A percentile compares a stretch with the other conserved stretches of the same genome.
These are phyloP conservation scores for Teratosphaeria viscida DNA, from an alignment of 2,329 filamentous ascomycete genomes.

Conservation along the genomic window DNA sequence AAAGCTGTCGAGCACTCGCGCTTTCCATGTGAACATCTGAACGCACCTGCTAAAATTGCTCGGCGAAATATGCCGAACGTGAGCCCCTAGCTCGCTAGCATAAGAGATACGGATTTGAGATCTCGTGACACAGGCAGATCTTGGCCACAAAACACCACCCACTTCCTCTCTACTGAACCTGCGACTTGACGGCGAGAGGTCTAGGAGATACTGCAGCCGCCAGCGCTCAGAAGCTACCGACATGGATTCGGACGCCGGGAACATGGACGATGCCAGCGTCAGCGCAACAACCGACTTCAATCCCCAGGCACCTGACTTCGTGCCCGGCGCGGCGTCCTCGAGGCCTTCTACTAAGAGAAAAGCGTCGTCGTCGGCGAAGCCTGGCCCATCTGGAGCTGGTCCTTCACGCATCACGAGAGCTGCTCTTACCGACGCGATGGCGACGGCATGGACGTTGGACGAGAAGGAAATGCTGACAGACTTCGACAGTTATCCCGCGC, in stretches of 20 bases:
- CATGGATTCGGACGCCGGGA: not conserved
- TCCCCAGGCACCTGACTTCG: slow-evolving; percentile 14
- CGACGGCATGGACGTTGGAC: not conserved
- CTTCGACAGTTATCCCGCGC: not conserved
- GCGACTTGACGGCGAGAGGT: not conserved
- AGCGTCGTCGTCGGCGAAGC: slow-evolving; percentile 13
- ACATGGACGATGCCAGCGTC: not conserved
- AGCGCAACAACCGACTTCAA: slow-evolving; percentile 7
- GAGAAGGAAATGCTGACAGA: not conserved
- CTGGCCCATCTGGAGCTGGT: slow-evolving; percentile 4
- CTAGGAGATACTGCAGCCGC: not conserved
- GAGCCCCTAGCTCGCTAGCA: not conserved
- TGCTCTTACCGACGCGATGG: not conserved
- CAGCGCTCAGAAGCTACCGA: not conserved
- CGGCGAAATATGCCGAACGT: not conserved
- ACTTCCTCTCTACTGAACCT: not conserved
- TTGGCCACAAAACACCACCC: not conserved
- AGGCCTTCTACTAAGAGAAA: slow-evolving; percentile 21
- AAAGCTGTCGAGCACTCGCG: not conserved
- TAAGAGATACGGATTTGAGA: not conserved
- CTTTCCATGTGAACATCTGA: not conserved
- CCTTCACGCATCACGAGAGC: not conserved
- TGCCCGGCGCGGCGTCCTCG: slow-evolving; percentile 7
- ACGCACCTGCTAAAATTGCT: not conserved
- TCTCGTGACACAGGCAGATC: not conserved